Evolutionary conservation across 2,329 filamentous ascomycete species (phyloP).

Genomic region (Scortechinia acanthostroma): DNA sequence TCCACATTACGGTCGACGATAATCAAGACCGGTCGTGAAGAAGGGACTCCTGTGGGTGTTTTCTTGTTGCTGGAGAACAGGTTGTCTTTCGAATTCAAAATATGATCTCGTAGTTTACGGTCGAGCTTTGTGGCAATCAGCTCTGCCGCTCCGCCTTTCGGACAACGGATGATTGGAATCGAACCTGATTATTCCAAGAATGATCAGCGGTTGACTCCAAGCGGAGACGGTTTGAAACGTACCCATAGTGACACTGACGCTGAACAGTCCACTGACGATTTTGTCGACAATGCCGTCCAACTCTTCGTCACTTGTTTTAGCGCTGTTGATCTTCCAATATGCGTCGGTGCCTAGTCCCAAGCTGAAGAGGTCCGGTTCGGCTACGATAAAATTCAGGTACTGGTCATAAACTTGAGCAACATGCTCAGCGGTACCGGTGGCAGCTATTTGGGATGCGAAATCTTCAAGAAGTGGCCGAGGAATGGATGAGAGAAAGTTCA

Average conservation of each 20-base stretch:
- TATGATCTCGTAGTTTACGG: slow-evolving; percentile 89
- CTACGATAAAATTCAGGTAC: slow-evolving; percentile 94
- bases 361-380: slow-evolving; percentile 90
- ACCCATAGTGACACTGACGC: slow-evolving; percentile 1
- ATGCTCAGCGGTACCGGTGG: slow-evolving; percentile 77
- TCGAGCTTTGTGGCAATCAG: slow-evolving; percentile 91
- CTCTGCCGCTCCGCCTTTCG: slow-evolving; percentile 85
- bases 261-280: background rate
- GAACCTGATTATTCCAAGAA: slow-evolving; percentile 44
- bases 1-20: slow-evolving; percentile 94
- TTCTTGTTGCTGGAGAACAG: slow-evolving; percentile 68
- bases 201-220: too few species aligned
- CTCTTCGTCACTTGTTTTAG: slow-evolving; percentile 80
- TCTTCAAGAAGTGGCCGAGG: slow-evolving; percentile 86
- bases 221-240: background rate
- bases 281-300: slow-evolving; percentile 58
- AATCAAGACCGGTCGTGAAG: slow-evolving; percentile 79
- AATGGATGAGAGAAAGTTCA: slow-evolving; percentile 94
- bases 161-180: slow-evolving; percentile 91
- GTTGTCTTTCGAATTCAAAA: slow-evolving; percentile 96
- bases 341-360: slow-evolving; percentile 85
- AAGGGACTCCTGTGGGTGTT: slow-evolving; percentile 50
- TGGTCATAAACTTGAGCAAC: slow-evolving; percentile 93
- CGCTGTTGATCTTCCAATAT: slow-evolving; percentile 95
- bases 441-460: slow-evolving; percentile 81